phyloP scores from a whole-genome alignment of 2,329 filamentous ascomycete genomes.

The Cytospora mali region DNA sequence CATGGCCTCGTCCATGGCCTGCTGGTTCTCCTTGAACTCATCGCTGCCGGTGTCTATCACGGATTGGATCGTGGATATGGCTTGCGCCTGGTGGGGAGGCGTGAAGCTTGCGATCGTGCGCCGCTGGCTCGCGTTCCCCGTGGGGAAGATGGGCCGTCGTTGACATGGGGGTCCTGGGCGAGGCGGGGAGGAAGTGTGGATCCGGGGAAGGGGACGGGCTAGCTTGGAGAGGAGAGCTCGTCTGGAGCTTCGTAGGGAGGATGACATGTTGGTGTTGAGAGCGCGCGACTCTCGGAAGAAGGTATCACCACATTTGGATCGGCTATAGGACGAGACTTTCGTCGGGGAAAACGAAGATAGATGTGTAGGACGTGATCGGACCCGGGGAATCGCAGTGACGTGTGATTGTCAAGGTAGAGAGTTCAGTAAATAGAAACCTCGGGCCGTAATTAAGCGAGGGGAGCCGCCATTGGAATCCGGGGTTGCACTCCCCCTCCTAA shows the following conservation, averaged over 20 bases:
- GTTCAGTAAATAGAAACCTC: slow-evolving; percentile 12
- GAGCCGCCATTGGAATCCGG: slow-evolving; percentile 13
- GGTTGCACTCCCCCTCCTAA: slow-evolving; percentile 13
- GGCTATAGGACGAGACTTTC: neutral
- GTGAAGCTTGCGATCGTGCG: slow-evolving; percentile 73
- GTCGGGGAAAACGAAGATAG: neutral
- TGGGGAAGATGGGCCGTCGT: slow-evolving; percentile 29
- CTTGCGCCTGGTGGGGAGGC: slow-evolving; percentile 76
- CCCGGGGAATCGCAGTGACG: neutral
- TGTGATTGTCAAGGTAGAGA: neutral
- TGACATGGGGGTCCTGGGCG: slow-evolving; percentile 22
- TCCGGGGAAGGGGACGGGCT: slow-evolving; percentile 26
- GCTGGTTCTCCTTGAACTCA: slow-evolving; percentile 80
- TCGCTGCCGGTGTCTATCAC: slow-evolving; percentile 75
- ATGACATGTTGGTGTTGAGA: slow-evolving; percentile 14
- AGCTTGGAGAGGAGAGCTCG: slow-evolving; percentile 15
- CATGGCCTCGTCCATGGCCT: slow-evolving; percentile 75
- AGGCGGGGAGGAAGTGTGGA: slow-evolving; percentile 19
- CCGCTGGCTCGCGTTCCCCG: slow-evolving; percentile 34
- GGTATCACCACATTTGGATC: slow-evolving; percentile 5
- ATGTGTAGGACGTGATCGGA: neutral
- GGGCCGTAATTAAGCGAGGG: slow-evolving; percentile 27
- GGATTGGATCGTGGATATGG: slow-evolving; percentile 79
- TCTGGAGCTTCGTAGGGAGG: slow-evolving; percentile 13
- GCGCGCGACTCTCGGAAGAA: slow-evolving; percentile 8